Conservation (phyloP, 768 basidiomycete genomes). For the Grammothele lineata region DNA sequence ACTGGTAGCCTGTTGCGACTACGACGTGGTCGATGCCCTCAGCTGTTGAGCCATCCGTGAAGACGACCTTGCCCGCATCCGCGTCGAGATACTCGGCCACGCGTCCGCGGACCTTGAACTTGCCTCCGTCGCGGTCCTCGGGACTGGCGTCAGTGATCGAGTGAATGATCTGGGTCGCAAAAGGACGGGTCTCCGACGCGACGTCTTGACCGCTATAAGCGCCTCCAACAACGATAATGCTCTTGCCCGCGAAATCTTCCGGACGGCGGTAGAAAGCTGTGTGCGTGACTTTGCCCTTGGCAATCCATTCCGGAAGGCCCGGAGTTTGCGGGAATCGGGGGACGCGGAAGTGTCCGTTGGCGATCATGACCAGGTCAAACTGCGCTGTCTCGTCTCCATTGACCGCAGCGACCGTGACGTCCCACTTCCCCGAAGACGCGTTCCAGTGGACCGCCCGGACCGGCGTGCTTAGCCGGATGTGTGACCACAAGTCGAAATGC, state of each 20-base stretch:
- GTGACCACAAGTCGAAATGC: slow-evolving; percentile 52
- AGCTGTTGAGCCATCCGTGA: slow-evolving; percentile 57
- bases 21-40: slow-evolving; percentile 57
- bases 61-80: slow-evolving; percentile 43
- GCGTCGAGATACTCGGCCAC: slow-evolving; percentile 37
- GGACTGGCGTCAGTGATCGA: slow-evolving; percentile 39
- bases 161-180: slow-evolving; percentile 47
- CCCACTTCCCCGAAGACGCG: slow-evolving; percentile 37
- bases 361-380: slow-evolving; percentile 66
- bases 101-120: slow-evolving; percentile 32
- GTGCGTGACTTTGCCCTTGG: slow-evolving; percentile 49
- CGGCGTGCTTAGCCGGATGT: slow-evolving; percentile 58
- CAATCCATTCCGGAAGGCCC: slow-evolving; percentile 58
- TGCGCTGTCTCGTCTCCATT: slow-evolving; percentile 25
- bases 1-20: slow-evolving; percentile 73
- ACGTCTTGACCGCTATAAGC: slow-evolving; percentile 70
- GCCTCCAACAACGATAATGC: slow-evolving; percentile 45
- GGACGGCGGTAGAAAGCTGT: slow-evolving; percentile 67
- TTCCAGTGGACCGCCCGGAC: slow-evolving; percentile 48
- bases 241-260: slow-evolving; percentile 24
- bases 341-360: slow-evolving; percentile 69
- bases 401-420: slow-evolving; percentile 26
- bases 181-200: slow-evolving; percentile 47
- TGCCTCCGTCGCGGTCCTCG: slow-evolving; percentile 18
- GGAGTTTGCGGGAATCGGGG: slow-evolving; percentile 63